Evolutionary conservation across 225 moss, liverwort and hornwort genomes (phyloP).

Genomic region (Straminergon stramineum): DNA sequence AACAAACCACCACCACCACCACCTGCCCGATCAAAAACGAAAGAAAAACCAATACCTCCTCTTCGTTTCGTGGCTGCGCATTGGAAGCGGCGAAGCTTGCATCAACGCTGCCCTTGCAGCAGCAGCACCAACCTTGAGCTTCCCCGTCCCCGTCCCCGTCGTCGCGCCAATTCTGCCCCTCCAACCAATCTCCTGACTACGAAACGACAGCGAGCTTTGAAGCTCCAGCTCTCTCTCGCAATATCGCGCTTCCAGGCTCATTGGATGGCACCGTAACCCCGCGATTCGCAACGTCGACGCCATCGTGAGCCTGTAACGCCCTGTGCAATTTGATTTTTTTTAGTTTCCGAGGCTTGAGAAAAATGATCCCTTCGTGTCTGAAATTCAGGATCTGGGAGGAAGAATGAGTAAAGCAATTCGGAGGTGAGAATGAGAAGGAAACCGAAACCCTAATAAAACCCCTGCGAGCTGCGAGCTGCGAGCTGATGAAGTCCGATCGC

Average conservation of each 20-base stretch:
- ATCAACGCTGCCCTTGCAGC: constrained; percentile 16
- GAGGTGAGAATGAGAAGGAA: too few species aligned
- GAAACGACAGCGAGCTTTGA: neutral
- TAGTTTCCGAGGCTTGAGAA: too few species aligned
- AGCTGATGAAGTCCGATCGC: neutral
- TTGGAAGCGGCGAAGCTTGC: constrained; percentile 36
- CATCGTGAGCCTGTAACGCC: neutral
- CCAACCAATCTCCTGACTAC: neutral
- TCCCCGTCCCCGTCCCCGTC: neutral
- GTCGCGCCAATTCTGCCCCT: neutral
- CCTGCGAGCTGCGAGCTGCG: neutral
- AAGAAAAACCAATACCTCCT: neutral
- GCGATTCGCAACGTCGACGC: constrained; percentile 22
- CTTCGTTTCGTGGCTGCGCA: constrained; percentile 32
- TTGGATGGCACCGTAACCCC: neutral
- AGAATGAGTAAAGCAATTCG: neutral
- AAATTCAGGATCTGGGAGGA: neutral
- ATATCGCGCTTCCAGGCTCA: neutral
- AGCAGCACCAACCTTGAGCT: neutral
- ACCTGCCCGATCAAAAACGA: neutral
- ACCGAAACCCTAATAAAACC: neutral
- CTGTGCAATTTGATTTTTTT: neutral
- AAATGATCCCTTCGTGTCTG: neutral
- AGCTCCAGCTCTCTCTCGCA: neutral
- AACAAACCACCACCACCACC: neutral